These are phyloP conservation scores for Calonectria pauciramosa DNA, from an alignment of 2,329 filamentous ascomycete species.

Conservation along the genomic window DNA sequence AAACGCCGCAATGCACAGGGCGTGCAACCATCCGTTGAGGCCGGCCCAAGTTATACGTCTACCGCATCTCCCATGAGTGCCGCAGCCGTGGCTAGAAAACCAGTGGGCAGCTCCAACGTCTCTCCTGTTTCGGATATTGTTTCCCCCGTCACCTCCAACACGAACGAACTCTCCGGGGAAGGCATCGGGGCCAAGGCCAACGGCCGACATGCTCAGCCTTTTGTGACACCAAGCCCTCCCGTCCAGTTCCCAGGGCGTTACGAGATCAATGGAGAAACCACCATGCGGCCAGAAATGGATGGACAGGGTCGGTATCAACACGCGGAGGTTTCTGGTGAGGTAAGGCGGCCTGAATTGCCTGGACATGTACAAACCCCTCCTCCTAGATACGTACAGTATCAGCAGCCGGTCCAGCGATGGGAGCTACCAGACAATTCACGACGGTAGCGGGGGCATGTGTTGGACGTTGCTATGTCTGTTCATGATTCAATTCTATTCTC, in stretches of 20 bases:
- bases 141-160: slow-evolving; percentile 33
- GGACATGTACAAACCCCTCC: slow-evolving; percentile 31
- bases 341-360: slow-evolving; percentile 33
- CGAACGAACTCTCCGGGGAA: slow-evolving; percentile 36
- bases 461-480: background rate
- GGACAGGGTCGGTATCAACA: slow-evolving; percentile 28
- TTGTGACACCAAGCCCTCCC: slow-evolving; percentile 36
- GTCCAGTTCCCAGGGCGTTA: slow-evolving; percentile 37
- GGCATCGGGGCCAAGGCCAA: slow-evolving; percentile 33
- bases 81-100: slow-evolving; percentile 34
- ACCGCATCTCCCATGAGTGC: slow-evolving; percentile 25
- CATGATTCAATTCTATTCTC: slow-evolving; percentile 7
- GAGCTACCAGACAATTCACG: slow-evolving; percentile 41
- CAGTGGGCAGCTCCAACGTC: slow-evolving; percentile 30
- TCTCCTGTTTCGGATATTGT: slow-evolving; percentile 38
- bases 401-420: slow-evolving; percentile 35
- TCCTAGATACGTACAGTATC: slow-evolving; percentile 23
- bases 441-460: background rate
- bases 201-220: slow-evolving; percentile 30
- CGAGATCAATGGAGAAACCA: slow-evolving; percentile 36
- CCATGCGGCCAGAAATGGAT: slow-evolving; percentile 40
- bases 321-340: slow-evolving; percentile 36
- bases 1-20: slow-evolving; percentile 23
- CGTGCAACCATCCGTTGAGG: slow-evolving; percentile 31
- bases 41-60: slow-evolving; percentile 13